These are phyloP conservation scores for Plectosphaerella sp. DNA, from an alignment of 2,329 filamentous ascomycete genomes.

Conservation along the genomic window DNA sequence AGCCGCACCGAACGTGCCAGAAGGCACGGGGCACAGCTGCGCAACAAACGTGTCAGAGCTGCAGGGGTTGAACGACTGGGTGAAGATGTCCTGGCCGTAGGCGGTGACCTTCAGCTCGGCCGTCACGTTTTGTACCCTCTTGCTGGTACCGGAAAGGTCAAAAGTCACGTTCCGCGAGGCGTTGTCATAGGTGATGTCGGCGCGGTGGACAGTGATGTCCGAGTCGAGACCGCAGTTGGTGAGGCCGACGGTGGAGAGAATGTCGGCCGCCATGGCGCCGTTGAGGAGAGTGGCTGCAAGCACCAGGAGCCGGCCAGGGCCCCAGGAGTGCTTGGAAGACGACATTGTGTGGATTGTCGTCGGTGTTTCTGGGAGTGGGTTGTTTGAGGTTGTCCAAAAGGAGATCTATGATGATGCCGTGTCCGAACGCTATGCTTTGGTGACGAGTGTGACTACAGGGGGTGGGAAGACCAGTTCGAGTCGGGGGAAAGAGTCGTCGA, in stretches of 20 bases:
- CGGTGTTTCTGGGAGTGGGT: neutral
- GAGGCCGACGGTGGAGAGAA: constrained; percentile 79
- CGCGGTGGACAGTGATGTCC: constrained; percentile 63
- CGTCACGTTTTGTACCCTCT: constrained; percentile 71
- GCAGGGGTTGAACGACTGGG: constrained; percentile 81
- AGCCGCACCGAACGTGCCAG: constrained; percentile 66
- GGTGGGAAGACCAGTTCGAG: constrained; percentile 6
- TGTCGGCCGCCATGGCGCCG: constrained; percentile 58
- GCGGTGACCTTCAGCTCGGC: constrained; percentile 73
- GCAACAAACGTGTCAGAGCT: constrained; percentile 59
- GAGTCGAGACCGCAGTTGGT: constrained; percentile 53
- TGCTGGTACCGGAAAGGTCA: constrained; percentile 75
- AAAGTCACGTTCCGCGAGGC: constrained; percentile 70
- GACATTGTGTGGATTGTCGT: constrained; percentile 23
- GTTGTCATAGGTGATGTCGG: constrained; percentile 77
- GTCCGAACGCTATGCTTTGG: neutral
- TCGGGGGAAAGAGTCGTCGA: neutral
- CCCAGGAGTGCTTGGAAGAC: constrained; percentile 22
- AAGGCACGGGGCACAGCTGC: constrained; percentile 80
- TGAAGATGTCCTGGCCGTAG: constrained; percentile 79
- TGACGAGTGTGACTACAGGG: constrained; percentile 1
- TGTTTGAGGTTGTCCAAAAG: neutral
- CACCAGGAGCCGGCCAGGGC: constrained; percentile 22
- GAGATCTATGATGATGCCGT: neutral
- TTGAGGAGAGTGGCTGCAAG: constrained; percentile 31